phyloP scores from a whole-genome alignment of 106 monocot genomes.

The Allium sativum region DNA sequence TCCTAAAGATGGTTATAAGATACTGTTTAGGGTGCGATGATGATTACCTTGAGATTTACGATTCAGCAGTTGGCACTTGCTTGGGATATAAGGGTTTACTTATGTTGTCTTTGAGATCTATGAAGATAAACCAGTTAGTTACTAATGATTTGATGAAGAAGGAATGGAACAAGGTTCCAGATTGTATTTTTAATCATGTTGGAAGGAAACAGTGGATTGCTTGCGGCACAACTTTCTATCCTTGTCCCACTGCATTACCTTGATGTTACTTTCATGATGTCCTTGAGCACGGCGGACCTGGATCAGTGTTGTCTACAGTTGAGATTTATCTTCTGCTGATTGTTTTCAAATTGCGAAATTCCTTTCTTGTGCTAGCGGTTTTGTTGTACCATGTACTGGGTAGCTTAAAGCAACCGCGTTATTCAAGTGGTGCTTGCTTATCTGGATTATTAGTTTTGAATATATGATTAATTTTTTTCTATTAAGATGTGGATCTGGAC shows the following conservation, averaged over 20 bases:
- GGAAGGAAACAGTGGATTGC: slow-evolving; percentile 51
- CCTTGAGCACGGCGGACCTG: slow-evolving; percentile 1
- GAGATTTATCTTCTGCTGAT: too few species aligned
- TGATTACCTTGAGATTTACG: slow-evolving; percentile 52
- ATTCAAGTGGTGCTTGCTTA: too few species aligned
- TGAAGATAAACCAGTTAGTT: slow-evolving; percentile 46
- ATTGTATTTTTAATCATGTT: slow-evolving; percentile 19
- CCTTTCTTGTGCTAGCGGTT: too few species aligned
- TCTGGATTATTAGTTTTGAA: too few species aligned
- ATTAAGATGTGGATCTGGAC: too few species aligned
- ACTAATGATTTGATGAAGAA: slow-evolving; percentile 43
- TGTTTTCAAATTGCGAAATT: too few species aligned
- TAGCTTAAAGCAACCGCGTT: too few species aligned
- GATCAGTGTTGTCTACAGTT: too few species aligned
- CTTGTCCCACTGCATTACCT: slow-evolving; percentile 45
- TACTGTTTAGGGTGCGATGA: slow-evolving; percentile 53
- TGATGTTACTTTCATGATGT: slow-evolving; percentile 14
- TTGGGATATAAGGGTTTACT: slow-evolving; percentile 66
- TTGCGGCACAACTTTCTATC: slow-evolving; percentile 60
- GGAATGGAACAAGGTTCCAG: slow-evolving; percentile 73
- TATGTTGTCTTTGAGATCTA: slow-evolving; percentile 68
- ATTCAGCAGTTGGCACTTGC: slow-evolving; percentile 46
- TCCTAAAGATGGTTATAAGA: slow-evolving; percentile 38
- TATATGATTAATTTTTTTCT: too few species aligned
- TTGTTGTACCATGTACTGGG: too few species aligned